A percentile compares a stretch with the other conserved stretches of the same genome.
These are phyloP conservation scores for Xanthoconium separans DNA, from an alignment of 1,284 basidiomycete species.

Conservation along the genomic window DNA sequence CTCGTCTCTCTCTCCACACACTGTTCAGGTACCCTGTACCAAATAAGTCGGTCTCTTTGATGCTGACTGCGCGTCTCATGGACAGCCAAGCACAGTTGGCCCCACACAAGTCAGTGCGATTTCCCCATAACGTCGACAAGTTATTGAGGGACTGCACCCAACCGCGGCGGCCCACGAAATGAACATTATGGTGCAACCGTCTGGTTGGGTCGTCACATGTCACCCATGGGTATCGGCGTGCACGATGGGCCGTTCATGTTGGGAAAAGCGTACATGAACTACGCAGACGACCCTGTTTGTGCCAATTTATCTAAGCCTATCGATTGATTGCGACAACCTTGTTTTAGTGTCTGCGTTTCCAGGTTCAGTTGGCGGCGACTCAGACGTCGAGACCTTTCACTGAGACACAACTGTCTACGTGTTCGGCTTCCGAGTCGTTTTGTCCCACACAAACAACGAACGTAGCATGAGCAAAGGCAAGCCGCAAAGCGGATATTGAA, in stretches of 20 bases:
- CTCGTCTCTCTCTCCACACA: background rate
- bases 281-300: slow-evolving; percentile 12
- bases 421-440: slow-evolving; percentile 3
- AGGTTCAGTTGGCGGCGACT: slow-evolving; percentile 2
- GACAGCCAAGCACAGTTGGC: background rate
- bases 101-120: background rate
- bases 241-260: slow-evolving; percentile 1
- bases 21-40: slow-evolving; percentile 13
- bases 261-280: slow-evolving; percentile 9
- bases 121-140: slow-evolving; percentile 1
- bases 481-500: slow-evolving; percentile 24
- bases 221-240: background rate
- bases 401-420: background rate
- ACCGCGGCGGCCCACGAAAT: too few relatives aligned
- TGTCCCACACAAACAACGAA: background rate
- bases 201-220: slow-evolving; percentile 5
- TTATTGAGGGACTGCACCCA: background rate
- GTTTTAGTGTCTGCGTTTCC: slow-evolving; percentile 8
- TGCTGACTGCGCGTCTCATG: slow-evolving; percentile 3
- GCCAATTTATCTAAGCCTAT: slow-evolving; percentile 11
- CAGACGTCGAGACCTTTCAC: background rate
- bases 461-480: background rate
- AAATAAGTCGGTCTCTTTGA: slow-evolving; percentile 3
- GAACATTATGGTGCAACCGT: background rate
- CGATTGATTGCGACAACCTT: slow-evolving; percentile 9